Conservation (phyloP, 2,329 filamentous ascomycete species). For the Calycina herbarum region DNA sequence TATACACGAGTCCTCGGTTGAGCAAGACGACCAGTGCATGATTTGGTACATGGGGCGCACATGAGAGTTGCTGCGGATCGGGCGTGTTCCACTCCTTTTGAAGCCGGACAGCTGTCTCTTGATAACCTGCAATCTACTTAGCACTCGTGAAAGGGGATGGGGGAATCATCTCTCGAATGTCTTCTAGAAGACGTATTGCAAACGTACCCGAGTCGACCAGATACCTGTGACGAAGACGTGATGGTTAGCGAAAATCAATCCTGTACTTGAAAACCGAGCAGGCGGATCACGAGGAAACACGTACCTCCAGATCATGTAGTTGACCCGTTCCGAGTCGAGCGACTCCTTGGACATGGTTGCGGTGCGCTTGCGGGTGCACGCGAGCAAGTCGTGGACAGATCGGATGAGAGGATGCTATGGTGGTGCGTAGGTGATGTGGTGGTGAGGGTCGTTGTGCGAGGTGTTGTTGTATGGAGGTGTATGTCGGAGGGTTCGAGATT, state of each 20-base stretch:
- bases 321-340: slow-evolving; percentile 66
- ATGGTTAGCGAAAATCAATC: slow-evolving; percentile 34
- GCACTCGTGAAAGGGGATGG: slow-evolving; percentile 7
- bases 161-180: slow-evolving; percentile 4
- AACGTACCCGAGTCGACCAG: slow-evolving; percentile 39
- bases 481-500: slow-evolving; percentile 25
- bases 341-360: slow-evolving; percentile 38
- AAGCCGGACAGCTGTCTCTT: slow-evolving; percentile 66
- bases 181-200: slow-evolving; percentile 12
- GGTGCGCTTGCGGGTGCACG: slow-evolving; percentile 15
- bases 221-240: slow-evolving; percentile 36
- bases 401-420: slow-evolving; percentile 5
- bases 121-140: slow-evolving; percentile 53
- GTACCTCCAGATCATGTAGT: slow-evolving; percentile 71
- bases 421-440: slow-evolving; percentile 17
- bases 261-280: slow-evolving; percentile 30
- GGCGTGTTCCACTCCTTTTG: slow-evolving; percentile 68
- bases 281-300: slow-evolving; percentile 40
- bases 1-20: slow-evolving; percentile 63
- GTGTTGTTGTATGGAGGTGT: slow-evolving; percentile 18
- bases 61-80: slow-evolving; percentile 62
- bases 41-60: slow-evolving; percentile 64
- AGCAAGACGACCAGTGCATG: slow-evolving; percentile 63
- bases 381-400: slow-evolving; percentile 11
- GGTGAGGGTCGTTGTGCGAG: not conserved